Conservation (phyloP, 2,329 filamentous ascomycete species). For the Exophiala calicioides region DNA sequence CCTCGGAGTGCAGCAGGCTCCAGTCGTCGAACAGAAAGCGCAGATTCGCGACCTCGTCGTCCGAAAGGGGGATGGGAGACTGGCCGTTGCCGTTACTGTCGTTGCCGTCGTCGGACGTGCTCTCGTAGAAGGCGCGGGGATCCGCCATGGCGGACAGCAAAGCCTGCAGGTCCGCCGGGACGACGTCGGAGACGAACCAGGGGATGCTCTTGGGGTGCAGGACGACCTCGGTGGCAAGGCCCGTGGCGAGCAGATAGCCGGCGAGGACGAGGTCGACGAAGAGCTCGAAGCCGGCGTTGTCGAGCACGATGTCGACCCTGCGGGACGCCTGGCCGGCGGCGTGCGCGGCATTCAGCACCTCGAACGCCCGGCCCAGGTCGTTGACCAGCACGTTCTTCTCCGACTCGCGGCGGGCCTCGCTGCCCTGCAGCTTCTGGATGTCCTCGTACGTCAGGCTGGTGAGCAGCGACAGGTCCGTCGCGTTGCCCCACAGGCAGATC, state of each 20-base stretch:
- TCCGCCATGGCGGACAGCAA: constrained; percentile 77
- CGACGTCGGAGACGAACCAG: constrained; percentile 96
- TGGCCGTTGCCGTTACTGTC: constrained; percentile 54
- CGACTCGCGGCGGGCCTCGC: constrained; percentile 77
- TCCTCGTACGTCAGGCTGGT: constrained; percentile 58
- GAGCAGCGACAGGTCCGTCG: constrained; percentile 37
- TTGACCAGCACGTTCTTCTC: constrained; percentile 93
- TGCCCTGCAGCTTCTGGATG: constrained; percentile 93
- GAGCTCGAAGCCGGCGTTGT: constrained; percentile 96
- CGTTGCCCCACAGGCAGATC: constrained; percentile 40
- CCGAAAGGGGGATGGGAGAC: constrained; percentile 62
- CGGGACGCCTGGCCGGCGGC: constrained; percentile 65
- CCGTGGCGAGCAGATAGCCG: constrained; percentile 81
- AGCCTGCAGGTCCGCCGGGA: constrained; percentile 81
- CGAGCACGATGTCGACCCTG: constrained; percentile 88
- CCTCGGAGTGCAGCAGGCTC: constrained; percentile 77
- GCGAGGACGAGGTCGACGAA: constrained; percentile 93
- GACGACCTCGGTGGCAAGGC: constrained; percentile 81
- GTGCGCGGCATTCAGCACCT: constrained; percentile 65
- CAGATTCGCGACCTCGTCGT: constrained; percentile 67
- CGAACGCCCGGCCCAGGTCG: constrained; percentile 73
- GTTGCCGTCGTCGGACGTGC: constrained; percentile 65
- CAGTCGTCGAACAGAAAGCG: constrained; percentile 79
- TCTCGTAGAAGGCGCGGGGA: constrained; percentile 77
- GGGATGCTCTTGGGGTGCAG: constrained; percentile 93